Evolutionary conservation across 306 rosid species (phyloP).

Genomic region (Cercis canadensis): DNA sequence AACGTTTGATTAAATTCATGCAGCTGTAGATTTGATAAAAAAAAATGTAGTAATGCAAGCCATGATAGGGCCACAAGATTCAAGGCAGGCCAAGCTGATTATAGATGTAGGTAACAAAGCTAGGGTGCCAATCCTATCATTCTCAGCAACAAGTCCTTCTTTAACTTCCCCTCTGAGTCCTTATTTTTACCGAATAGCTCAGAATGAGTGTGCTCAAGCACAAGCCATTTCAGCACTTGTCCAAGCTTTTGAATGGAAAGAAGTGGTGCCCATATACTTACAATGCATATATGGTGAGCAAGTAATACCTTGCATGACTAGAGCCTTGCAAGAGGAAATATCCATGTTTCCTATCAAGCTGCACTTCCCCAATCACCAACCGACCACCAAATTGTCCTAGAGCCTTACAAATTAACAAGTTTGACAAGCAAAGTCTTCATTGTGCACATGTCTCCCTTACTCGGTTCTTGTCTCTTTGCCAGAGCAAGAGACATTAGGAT

Average conservation of each 20-base stretch:
- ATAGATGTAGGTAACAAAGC: conserved; percentile 41
- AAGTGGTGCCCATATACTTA: conserved; percentile 40
- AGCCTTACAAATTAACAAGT: conserved; percentile 39
- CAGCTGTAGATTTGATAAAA: conserved; percentile 49
- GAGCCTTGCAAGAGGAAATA: conserved; percentile 34
- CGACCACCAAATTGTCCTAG: conserved; percentile 26
- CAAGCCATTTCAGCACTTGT: conserved; percentile 36
- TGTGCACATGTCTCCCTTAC: conserved; percentile 27
- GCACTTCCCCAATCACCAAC: conserved; percentile 27
- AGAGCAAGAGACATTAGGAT: conserved; percentile 47
- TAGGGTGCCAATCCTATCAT: conserved; percentile 45
- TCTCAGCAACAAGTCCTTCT: conserved; percentile 43
- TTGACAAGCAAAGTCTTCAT: conserved; percentile 45
- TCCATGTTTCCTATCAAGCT: conserved; percentile 33
- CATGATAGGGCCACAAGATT: conserved; percentile 39
- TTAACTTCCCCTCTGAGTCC: conserved; percentile 31
- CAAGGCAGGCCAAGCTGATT: conserved; percentile 40
- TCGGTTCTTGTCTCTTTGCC: conserved; percentile 34
- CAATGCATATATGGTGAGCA: conserved; percentile 37
- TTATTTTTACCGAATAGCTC: conserved; percentile 36
- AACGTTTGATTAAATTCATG: neutral
- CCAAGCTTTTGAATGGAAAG: conserved; percentile 43
- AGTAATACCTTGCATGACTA: conserved; percentile 31
- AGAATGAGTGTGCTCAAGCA: conserved; percentile 37
- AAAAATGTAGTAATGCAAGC: conserved; percentile 42